Conservation (phyloP, 768 basidiomycete genomes). For the Solioccasus polychromus region DNA sequence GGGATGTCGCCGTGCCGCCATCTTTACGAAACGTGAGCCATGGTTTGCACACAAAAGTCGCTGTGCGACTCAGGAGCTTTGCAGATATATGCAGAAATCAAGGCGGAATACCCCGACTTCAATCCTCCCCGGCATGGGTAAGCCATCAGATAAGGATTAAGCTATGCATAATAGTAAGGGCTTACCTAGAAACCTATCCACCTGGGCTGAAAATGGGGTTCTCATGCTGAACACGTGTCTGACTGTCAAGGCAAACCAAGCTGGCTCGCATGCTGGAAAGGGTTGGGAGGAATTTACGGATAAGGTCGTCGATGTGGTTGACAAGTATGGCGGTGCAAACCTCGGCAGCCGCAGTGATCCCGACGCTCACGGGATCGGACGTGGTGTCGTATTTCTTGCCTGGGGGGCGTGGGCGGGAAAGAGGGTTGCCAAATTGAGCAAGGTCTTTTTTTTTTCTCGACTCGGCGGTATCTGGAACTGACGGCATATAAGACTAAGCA, state of each 20-base stretch:
- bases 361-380: constrained; percentile 50
- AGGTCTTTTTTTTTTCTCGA: constrained; percentile 41
- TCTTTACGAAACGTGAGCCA: constrained; percentile 74
- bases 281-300: constrained; percentile 94
- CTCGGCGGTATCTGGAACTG: constrained; percentile 18
- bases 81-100: constrained; percentile 87
- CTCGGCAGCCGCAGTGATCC: constrained; percentile 39
- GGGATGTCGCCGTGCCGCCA: constrained; percentile 71
- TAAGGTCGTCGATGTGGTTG: constrained; percentile 73
- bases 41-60: constrained; percentile 3
- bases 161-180: constrained; percentile 2
- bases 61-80: constrained; percentile 12
- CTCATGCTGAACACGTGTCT: constrained; percentile 90
- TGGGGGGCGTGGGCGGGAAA: constrained; percentile 90
- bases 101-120: constrained; percentile 78
- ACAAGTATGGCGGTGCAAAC: constrained; percentile 73
- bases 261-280: constrained; percentile 79
- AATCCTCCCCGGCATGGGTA: constrained; percentile 80
- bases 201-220: constrained; percentile 85
- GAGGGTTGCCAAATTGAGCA: constrained; percentile 72
- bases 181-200: constrained; percentile 62
- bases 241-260: constrained; percentile 72
- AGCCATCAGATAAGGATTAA: constrained; percentile 29
- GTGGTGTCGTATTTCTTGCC: constrained; percentile 82
- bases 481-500: constrained; percentile 61